Evolutionary conservation across 306 rosid genomes (phyloP), one percentile per base, ranked within the genome.

Genomic region (Carpinus fangiana): DNA sequence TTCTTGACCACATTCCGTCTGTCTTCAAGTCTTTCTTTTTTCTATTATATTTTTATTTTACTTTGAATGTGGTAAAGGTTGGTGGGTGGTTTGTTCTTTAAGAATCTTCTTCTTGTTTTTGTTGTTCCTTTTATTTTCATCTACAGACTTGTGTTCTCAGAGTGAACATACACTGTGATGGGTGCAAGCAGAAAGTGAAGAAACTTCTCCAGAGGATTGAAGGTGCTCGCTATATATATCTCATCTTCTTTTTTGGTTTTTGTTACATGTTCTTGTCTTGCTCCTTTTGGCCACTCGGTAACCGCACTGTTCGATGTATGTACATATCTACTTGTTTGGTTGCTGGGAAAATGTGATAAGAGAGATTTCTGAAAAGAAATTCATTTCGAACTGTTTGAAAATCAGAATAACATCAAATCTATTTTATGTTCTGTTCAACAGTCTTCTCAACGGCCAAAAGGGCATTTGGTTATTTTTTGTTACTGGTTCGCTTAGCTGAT

Each of bases 161-260:
- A 84, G 98, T 95, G 90, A 92, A 87, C 88, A 87, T 92, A 62
- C 97, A 95, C 88, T 95, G 98, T 88, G 98, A 95, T 90, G 98
- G 98, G 51, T 95, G 98, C 87, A 89, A 89, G 90, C 98, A 88
- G 88, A 92, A 95, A 85, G 97, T 95, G 85, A 95, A 91, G 97
- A 95, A 95, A 82, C 82, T 95, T 74, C 97, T 95, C 82, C 97
- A 92, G 85, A 90, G 97, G 83, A 95, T 88, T 86, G 97, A 95
- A 95, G 98, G 98, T 95, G 60, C 66, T 80, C 66, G 34, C 78
- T 78, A 38, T 80, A 12, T 78, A 45, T 80, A 12, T 36, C 59
- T 38, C 61, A n/a, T 72, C 46, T 74, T 72, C 3, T 48, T 11
- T 48, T 72, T 48, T 21, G 11, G 28, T 61, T 77, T 74, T 13